Evolutionary conservation across 192 early-diverging fungal genomes (phyloP).

Genomic region (Coemansia reversa): DNA sequence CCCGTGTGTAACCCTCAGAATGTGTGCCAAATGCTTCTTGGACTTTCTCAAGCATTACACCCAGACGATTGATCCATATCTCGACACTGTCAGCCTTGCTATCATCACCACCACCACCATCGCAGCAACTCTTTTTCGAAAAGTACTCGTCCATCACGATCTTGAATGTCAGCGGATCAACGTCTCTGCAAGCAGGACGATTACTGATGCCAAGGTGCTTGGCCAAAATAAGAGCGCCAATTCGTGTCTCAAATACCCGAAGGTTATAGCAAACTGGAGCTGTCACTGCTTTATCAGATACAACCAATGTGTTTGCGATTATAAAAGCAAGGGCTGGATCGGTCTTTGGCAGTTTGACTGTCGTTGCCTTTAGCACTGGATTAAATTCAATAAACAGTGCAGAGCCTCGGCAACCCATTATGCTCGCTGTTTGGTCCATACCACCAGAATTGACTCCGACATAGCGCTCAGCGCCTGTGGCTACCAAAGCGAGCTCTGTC

Average conservation of each 20-base stretch:
- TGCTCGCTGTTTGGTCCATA: slow-evolving; percentile 94
- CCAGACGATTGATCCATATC: slow-evolving; percentile 36
- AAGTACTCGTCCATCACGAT: slow-evolving; percentile 47
- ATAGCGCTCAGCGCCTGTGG: slow-evolving; percentile 77
- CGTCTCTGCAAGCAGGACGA: slow-evolving; percentile 47
- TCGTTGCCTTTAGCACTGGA: slow-evolving; percentile 64
- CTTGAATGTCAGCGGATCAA: slow-evolving; percentile 62
- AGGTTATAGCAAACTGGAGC: slow-evolving; percentile 90
- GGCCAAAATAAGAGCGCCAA: slow-evolving; percentile 69
- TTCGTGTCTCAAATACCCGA: slow-evolving; percentile 86
- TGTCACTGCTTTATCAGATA: slow-evolving; percentile 82
- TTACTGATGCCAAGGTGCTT: slow-evolving; percentile 50
- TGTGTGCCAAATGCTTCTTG: slow-evolving; percentile 18
- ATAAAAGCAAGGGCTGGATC: slow-evolving; percentile 68
- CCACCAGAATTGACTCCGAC: slow-evolving; percentile 76
- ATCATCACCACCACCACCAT: background rate
- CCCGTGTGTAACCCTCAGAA: slow-evolving; percentile 35
- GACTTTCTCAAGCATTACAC: slow-evolving; percentile 21
- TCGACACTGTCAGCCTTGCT: slow-evolving; percentile 9
- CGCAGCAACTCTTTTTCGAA: background rate
- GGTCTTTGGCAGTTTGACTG: slow-evolving; percentile 64
- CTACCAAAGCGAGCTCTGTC: slow-evolving; percentile 59
- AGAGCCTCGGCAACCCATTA: slow-evolving; percentile 71
- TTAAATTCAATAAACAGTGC: slow-evolving; percentile 85
- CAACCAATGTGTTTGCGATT: slow-evolving; percentile 85